Percentiles rank a stretch among this genome's conserved stretches.
Evolutionary conservation across 169 alveolate genomes (phyloP).

Genomic region (Eimeria necatrix): DNA sequence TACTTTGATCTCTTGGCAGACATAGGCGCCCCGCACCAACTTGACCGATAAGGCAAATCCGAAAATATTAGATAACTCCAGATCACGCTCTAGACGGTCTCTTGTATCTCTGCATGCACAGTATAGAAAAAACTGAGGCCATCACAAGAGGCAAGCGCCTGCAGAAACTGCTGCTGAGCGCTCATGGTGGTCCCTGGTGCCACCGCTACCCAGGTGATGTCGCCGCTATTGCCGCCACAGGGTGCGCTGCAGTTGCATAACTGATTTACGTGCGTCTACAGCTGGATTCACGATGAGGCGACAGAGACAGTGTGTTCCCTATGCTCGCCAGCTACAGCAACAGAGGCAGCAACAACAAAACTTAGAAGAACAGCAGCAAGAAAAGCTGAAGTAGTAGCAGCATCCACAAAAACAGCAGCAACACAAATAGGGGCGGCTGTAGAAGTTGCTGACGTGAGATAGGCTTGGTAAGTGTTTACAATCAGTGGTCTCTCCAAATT

Average conservation of each 20-base stretch:
- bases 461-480: conserved; percentile 86
- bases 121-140: neutral
- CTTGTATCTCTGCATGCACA: conserved; percentile 61
- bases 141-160: neutral
- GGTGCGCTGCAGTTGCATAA: too few species aligned
- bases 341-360: too few species aligned
- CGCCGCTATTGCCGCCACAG: too few species aligned
- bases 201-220: too few species aligned
- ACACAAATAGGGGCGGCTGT: neutral
- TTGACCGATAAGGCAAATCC: conserved; percentile 84
- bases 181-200: too few species aligned
- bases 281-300: too few species aligned
- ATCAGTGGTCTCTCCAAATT: conserved; percentile 74
- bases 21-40: conserved; percentile 91
- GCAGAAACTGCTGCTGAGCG: too few species aligned
- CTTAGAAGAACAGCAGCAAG: neutral
- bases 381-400: neutral
- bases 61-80: conserved; percentile 78
- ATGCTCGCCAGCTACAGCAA: too few species aligned
- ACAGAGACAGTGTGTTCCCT: too few species aligned
- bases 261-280: too few species aligned
- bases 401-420: neutral
- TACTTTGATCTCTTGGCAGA: conserved; percentile 87
- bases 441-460: conserved; percentile 73
- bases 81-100: conserved; percentile 74